Evolutionary conservation across 164 flowering plant genomes (phyloP).

Genomic region (Chimonanthus praecox): DNA sequence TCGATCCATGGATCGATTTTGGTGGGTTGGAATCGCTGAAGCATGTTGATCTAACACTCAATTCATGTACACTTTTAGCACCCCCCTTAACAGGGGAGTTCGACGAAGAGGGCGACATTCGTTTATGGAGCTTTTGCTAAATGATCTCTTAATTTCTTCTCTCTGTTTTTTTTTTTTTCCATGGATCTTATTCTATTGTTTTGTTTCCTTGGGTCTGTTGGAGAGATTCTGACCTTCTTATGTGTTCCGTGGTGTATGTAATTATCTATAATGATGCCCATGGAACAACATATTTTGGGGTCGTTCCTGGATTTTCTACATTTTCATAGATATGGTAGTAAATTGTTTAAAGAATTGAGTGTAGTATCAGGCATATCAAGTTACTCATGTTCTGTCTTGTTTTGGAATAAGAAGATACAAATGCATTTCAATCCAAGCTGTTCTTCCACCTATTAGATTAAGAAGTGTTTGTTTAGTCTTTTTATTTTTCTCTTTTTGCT

Average conservation of each 20-base stretch:
- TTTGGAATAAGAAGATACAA: background rate
- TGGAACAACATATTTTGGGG: slow-evolving; percentile 2
- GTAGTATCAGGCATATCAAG: background rate
- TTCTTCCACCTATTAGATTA: background rate
- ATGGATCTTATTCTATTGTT: slow-evolving; percentile 3
- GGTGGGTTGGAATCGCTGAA: slow-evolving; percentile 20
- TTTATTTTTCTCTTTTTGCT: background rate
- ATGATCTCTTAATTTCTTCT: background rate
- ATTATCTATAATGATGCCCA: background rate
- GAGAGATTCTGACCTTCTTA: background rate
- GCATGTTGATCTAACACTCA: slow-evolving; percentile 15
- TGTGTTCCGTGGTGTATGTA: background rate
- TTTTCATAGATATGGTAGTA: background rate
- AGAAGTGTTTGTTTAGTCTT: background rate
- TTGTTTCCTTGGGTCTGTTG: background rate
- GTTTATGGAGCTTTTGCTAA: slow-evolving; percentile 33
- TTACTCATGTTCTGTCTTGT: background rate
- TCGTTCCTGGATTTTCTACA: slow-evolving; percentile 1
- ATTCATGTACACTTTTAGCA: slow-evolving; percentile 9
- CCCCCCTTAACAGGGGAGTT: slow-evolving; percentile 12
- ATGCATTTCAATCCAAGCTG: background rate
- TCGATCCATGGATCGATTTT: slow-evolving; percentile 20
- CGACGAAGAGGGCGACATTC: slow-evolving; percentile 26
- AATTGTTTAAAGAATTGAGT: background rate
- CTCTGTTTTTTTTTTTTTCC: background rate